Evolutionary conservation across 2,329 filamentous ascomycete species (phyloP).

Genomic region (Seiridium cupressi): DNA sequence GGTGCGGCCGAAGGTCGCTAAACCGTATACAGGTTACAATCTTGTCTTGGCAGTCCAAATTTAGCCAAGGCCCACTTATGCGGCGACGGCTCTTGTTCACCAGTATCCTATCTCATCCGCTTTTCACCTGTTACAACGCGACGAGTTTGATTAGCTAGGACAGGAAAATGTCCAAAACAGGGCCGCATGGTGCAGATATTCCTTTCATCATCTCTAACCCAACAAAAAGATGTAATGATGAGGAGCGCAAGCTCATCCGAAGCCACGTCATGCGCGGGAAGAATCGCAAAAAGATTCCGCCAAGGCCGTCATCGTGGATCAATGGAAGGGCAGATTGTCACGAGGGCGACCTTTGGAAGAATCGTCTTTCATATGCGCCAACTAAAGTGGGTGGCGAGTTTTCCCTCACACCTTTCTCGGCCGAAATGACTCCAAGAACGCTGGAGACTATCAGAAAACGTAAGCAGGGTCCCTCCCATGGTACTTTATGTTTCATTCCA

Average conservation of each 20-base stretch:
- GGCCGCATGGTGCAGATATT: neutral
- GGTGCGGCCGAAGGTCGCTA: neutral
- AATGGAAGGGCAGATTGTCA: too few species aligned
- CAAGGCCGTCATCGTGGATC: neutral
- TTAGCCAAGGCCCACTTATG: neutral
- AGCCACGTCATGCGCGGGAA: slow-evolving; percentile 4
- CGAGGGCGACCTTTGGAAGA: too few species aligned
- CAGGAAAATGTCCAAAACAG: too few species aligned
- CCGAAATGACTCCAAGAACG: neutral
- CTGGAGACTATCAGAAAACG: neutral
- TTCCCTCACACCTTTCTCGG: neutral
- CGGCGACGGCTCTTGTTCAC: neutral
- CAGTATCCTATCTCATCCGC: too few species aligned
- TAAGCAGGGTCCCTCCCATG: neutral
- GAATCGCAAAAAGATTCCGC: neutral
- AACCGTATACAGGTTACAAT: neutral
- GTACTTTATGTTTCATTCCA: neutral
- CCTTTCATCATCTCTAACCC: neutral
- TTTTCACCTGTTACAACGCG: too few species aligned
- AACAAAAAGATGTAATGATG: neutral
- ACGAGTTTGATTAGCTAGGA: too few species aligned
- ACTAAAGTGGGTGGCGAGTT: slow-evolving; percentile 3
- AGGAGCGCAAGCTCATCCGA: neutral
- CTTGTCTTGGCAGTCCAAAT: neutral
- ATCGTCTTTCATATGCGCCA: neutral